Base-by-base conservation (phyloP, 257 asterid species). In the Solanum rostratum region DNA sequence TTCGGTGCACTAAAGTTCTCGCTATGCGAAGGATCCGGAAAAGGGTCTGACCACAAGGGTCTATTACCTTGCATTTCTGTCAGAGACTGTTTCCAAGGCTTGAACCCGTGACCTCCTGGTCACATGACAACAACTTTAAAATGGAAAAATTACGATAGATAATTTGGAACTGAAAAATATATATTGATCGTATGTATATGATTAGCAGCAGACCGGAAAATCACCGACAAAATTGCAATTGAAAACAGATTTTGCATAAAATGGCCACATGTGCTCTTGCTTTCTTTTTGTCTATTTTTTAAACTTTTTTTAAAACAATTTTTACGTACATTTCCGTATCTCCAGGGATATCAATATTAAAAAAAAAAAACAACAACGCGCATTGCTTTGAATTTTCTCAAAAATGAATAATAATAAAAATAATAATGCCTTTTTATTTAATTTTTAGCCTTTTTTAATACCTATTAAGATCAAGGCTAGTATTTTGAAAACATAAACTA, bases 201-300 rank as follows among this genome's bases (percentile, higher is more conserved):
- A 43, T 43, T n/a, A 74, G 37, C 57, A 59, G 24, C 27, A 46
- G 22, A 81, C 22, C 43, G 41, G 55, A 81, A 9, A 81, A 84
- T 60, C 93, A 89, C 94, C 94, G 92, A 83, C 91, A 66, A 88
- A 70, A 3, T 6, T 83, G 39, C 55, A 46, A 30, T 55, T 10
- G 6, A 66, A 65, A 43, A 43, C 46, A 86, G 74, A 73, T 62
- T 53, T 18, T 43, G 10, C 50, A 22, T 39, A 86, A 76, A 15
- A 14, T 7, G 18, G 18, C 71, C 91, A 92, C 95, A 89, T 92
- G 95, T 92, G 95, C 84, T 41, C 83, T 3, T 88, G 92, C 86
- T 82, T 88, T 85, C 86, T 86, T 84, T 55, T 66, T 82, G 79
- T 82, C 82, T 46, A n/a, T 73, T 45, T 66, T 14, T 73, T 9